These are phyloP conservation scores for Papiliotrema terrestris DNA, from an alignment of 1,284 basidiomycete species.

Conservation along the genomic window DNA sequence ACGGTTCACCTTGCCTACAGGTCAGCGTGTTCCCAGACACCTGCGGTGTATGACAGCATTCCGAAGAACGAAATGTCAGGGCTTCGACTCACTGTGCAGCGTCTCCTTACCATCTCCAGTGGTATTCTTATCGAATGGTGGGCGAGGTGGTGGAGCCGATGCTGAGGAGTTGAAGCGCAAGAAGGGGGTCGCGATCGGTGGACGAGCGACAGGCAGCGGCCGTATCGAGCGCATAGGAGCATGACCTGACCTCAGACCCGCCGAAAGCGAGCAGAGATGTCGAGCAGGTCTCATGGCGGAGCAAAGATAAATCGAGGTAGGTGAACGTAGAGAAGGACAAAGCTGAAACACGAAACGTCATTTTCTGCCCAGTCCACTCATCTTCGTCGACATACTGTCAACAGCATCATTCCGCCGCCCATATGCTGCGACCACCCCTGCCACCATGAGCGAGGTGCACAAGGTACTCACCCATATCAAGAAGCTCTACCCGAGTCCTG, in stretches of 20 bases:
- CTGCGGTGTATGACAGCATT: conserved; percentile 1
- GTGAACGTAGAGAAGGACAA: background rate
- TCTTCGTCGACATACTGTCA: background rate
- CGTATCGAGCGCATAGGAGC: background rate
- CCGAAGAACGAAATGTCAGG: too few species aligned
- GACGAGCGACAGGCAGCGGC: too few species aligned
- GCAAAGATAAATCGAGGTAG: background rate
- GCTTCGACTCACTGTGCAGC: too few species aligned
- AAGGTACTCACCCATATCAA: conserved; percentile 7
- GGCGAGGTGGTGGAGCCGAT: background rate
- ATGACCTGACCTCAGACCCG: background rate
- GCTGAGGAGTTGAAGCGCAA: conserved; percentile 8
- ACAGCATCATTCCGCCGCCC: background rate
- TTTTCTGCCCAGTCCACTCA: background rate
- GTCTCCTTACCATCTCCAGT: too few species aligned
- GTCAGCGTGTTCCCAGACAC: background rate
- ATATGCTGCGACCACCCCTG: background rate
- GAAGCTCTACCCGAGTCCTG: conserved; percentile 19
- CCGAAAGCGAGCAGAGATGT: background rate
- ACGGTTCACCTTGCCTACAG: conserved; percentile 48
- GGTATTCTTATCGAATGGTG: background rate
- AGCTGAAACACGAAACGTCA: conserved; percentile 4
- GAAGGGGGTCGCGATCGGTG: background rate
- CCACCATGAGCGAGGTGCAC: conserved; percentile 16
- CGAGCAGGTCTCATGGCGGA: background rate